Conservation (phyloP, 305 asterid genomes). For the Nicotiana rustica region DNA sequence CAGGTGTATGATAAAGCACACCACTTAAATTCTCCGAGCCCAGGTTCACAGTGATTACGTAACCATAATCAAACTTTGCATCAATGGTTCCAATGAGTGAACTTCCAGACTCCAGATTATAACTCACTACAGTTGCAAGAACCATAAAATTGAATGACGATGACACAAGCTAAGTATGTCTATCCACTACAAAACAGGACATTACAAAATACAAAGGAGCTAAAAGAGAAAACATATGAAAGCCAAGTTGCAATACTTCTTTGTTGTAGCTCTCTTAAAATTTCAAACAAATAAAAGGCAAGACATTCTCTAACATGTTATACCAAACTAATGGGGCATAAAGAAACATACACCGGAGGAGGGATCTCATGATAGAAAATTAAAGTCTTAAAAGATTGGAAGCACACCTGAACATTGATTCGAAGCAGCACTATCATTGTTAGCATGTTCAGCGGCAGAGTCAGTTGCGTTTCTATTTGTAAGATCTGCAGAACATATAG, state of each 20-base stretch:
- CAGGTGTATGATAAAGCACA: slow-evolving; percentile 74
- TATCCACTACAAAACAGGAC: background rate
- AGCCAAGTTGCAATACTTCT: background rate
- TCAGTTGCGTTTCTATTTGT: slow-evolving; percentile 46
- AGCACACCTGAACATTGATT: slow-evolving; percentile 64
- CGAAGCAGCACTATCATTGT: slow-evolving; percentile 51
- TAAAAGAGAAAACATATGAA: background rate
- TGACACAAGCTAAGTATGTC: slow-evolving; percentile 19
- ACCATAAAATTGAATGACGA: slow-evolving; percentile 14
- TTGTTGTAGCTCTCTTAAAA: slow-evolving; percentile 2
- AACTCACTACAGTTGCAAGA: slow-evolving; percentile 55
- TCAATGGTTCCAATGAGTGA: slow-evolving; percentile 84
- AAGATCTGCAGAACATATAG: slow-evolving; percentile 50
- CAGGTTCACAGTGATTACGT: slow-evolving; percentile 68
- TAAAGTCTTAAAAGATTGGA: slow-evolving; percentile 29
- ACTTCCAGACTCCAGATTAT: slow-evolving; percentile 61
- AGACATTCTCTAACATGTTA: background rate
- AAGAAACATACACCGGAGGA: slow-evolving; percentile 26
- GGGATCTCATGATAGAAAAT: slow-evolving; percentile 20
- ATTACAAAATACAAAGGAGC: slow-evolving; percentile 7
- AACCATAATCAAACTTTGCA: slow-evolving; percentile 89
- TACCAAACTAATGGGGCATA: background rate
- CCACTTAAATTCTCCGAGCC: slow-evolving; percentile 81
- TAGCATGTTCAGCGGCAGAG: slow-evolving; percentile 50
- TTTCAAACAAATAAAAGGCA: slow-evolving; percentile 16